Evolutionary conservation across 495 filamentous ascomycete genomes (phyloP).

Genomic region (Hypoxylon trugodes): DNA sequence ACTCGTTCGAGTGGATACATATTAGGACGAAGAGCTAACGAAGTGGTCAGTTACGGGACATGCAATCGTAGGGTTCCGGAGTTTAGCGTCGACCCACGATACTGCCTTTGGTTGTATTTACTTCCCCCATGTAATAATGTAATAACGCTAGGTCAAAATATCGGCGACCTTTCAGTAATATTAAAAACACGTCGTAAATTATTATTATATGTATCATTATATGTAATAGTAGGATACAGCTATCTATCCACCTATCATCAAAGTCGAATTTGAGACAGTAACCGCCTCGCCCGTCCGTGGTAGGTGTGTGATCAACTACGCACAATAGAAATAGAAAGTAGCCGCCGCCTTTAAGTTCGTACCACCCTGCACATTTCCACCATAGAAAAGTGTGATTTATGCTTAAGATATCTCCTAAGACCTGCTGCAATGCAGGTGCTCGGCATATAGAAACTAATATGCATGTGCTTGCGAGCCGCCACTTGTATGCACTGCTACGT

Average conservation of each 20-base stretch:
- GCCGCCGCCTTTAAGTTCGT: slow-evolving; percentile 6
- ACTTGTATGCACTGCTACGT: slow-evolving; percentile 29
- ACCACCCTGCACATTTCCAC: slow-evolving; percentile 16
- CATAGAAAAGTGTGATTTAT: slow-evolving; percentile 27
- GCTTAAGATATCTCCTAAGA: slow-evolving; percentile 32
- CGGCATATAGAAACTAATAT: slow-evolving; percentile 14
- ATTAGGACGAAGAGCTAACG: slow-evolving; percentile 13
- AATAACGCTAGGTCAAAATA: background rate
- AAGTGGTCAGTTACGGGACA: slow-evolving; percentile 17
- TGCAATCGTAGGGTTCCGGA: slow-evolving; percentile 17
- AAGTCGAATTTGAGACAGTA: slow-evolving; percentile 20
- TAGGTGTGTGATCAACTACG: slow-evolving; percentile 36
- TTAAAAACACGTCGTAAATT: slow-evolving; percentile 2
- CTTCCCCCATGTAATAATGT: slow-evolving; percentile 4
- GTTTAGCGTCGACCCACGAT: slow-evolving; percentile 28
- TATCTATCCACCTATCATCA: background rate
- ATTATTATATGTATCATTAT: slow-evolving; percentile 15
- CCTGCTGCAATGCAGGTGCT: slow-evolving; percentile 36
- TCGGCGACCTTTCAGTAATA: slow-evolving; percentile 12
- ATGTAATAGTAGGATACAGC: background rate
- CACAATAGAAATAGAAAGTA: slow-evolving; percentile 6
- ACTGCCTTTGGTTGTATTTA: slow-evolving; percentile 9
- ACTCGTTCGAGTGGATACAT: slow-evolving; percentile 23
- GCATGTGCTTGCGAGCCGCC: slow-evolving; percentile 27
- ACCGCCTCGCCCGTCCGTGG: slow-evolving; percentile 17